Evolutionary conservation across 1,284 basidiomycete genomes (phyloP), one percentile per base, ranked within the genome.

Genomic region (Schizophyllum amplum): DNA sequence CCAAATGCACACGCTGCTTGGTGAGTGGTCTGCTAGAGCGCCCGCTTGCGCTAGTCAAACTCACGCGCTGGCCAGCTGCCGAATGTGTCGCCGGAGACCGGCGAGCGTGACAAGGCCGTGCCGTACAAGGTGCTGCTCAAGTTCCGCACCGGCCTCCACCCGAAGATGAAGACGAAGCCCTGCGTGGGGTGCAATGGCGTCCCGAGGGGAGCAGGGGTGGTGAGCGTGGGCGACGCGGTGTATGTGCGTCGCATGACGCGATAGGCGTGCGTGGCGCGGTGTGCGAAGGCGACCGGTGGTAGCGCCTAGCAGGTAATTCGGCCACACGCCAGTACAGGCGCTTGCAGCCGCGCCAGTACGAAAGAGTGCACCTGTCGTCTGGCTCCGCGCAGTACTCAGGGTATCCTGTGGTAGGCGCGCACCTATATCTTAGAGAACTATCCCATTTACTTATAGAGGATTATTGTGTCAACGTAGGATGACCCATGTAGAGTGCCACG

Each of bases 91-190:
- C 78, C 83, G 0, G 70, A 72, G 21, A 84, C 81, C 1, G 88
- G 86, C 26, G 67, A 78, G 24, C 77, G 81, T n/a, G 87, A 90
- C 64, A 75, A 75, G 21, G 84, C 86, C 1, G 85, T 90, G 2
- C 88, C 88, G 4, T 87, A 76, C 72, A 89, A 89, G 68, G 78
- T 82, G 20, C 67, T 88, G 9, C 81, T 82, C 79, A 86, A 85
- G 71, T 83, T 85, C 65, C 78, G 86, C 24, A 77, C 68, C 20
- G 80, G 81, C 6, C 61, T 83, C 54, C 81, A 86, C 64, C 76
- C 78, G 0, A 64, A 55, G 20, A 62, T 72, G 2, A 74, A 73
- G 58, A 70, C 72, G 68, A 77, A 76, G 61, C 74, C 86, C 2
- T 87, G 83, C 63, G 75, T 89, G 51, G 86, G 86, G 2, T 79